These are phyloP conservation scores for Penicillium paradoxum DNA, from an alignment of 495 filamentous ascomycete species.

Conservation along the genomic window DNA sequence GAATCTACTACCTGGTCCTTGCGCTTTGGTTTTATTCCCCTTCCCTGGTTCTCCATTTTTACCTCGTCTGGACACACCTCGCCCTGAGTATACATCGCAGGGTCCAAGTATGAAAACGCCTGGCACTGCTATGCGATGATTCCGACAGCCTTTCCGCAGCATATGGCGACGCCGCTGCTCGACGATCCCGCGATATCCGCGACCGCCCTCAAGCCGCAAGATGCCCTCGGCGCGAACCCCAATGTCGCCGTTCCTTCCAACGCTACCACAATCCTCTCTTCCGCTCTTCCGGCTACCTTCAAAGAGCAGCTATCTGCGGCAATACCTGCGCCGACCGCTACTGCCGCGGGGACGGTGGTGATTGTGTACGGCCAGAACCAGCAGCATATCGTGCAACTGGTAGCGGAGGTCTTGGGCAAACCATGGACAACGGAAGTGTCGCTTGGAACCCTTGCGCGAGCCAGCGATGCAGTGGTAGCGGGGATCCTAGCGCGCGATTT, in stretches of 20 bases:
- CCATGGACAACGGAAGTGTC: constrained; percentile 52
- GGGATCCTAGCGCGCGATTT: constrained; percentile 52
- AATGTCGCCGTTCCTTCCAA: neutral
- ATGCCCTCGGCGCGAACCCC: neutral
- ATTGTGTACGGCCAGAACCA: constrained; percentile 58
- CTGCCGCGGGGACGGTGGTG: constrained; percentile 38
- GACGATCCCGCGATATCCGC: constrained; percentile 13
- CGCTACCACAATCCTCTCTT: constrained; percentile 7
- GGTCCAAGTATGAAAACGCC: constrained; percentile 27
- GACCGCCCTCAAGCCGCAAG: neutral
- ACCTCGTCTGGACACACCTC: neutral
- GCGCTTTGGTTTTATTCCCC: neutral
- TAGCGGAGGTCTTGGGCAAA: constrained; percentile 66
- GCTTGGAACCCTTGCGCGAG: constrained; percentile 45
- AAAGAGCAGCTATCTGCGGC: neutral
- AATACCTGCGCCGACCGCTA: neutral
- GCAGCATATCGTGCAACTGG: constrained; percentile 60
- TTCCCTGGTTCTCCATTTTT: neutral
- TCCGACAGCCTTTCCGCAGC: constrained; percentile 35
- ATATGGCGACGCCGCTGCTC: constrained; percentile 35
- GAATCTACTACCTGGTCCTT: neutral
- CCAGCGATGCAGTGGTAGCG: constrained; percentile 51
- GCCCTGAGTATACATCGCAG: neutral
- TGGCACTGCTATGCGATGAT: constrained; percentile 37
- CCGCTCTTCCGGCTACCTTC: constrained; percentile 1